Base-by-base conservation (phyloP, 225 moss, liverwort and hornwort species). In the Physcomitrellopsis africana region DNA sequence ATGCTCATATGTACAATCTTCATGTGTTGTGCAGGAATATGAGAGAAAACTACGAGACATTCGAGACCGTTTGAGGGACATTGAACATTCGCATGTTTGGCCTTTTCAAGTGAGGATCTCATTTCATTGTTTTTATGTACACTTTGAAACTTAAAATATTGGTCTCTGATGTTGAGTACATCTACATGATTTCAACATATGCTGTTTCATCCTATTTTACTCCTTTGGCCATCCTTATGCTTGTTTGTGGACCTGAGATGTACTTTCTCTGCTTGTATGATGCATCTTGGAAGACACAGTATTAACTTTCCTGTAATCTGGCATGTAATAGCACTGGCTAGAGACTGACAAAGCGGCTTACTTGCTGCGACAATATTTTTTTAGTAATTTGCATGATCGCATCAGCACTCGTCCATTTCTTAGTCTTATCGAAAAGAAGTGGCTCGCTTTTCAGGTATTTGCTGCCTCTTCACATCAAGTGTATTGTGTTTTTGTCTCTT, bases 301-400 rank as follows among this genome's bases (percentile, higher is more conserved):
- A 16, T 3, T 76, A 70, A 67, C 45, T 58, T 37, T 68, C 52
- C 55, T 62, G 12, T 45, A 74, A 29, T 66, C 63, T 73, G 68
- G 65, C 19, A 13, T 84, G 59, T 73, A 24, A 67, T 81, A 99
- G 95, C 89, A 86, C 61, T 93, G 95, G 95, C 83, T 92, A 59
- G 95, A 99, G 81, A 99, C 95, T n/a, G 99, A 99, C 78, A 99
- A 99, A 75, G 99, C 99, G 46, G 99, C 99, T 20, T 99, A 93
- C 77, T 79, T 99, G 51, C 79, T 99, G 13, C 90, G 99, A 65
- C 99, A 99, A 76, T 95, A 95, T 65, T 92, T 99, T 60, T 95
- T 93, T 56, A 93, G 83, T 82, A 99, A 99, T 87, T 81, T 99
- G 73, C 99, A 93, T 63, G 99, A 99, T 52, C 92, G 99, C 19